A percentile compares a stretch with the other conserved stretches of the same genome.
phyloP scores from a whole-genome alignment of 805 yeast species.

The Pichia nakasei region DNA sequence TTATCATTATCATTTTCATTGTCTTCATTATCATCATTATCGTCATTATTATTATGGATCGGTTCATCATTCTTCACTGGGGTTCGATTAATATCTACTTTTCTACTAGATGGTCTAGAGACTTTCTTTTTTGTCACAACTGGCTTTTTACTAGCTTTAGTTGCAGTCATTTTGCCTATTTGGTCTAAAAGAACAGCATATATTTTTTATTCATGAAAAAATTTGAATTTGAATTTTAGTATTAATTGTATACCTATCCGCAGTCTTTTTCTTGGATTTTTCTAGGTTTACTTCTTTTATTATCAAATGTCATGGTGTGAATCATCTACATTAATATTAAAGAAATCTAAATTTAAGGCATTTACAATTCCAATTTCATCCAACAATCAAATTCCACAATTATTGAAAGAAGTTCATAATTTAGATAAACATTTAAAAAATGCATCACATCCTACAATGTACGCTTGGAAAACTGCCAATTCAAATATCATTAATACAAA shows the following conservation, averaged over 20 bases:
- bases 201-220: too few relatives aligned
- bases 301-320: slow-evolving; percentile 28
- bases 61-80: not conserved
- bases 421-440: slow-evolving; percentile 41
- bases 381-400: slow-evolving; percentile 33
- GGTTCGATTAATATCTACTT: not conserved
- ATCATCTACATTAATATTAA: slow-evolving; percentile 34
- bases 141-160: not conserved
- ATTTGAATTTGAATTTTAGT: too few relatives aligned
- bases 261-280: too few relatives aligned
- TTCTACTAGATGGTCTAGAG: not conserved
- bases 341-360: slow-evolving; percentile 63
- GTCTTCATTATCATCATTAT: not conserved
- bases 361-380: slow-evolving; percentile 36
- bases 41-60: not conserved
- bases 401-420: slow-evolving; percentile 34
- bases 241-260: too few relatives aligned
- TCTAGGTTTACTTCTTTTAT: too few relatives aligned
- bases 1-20: not conserved
- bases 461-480: slow-evolving; percentile 58
- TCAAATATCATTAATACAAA: not conserved
- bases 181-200: too few relatives aligned
- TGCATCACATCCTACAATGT: slow-evolving; percentile 66
- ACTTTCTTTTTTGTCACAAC: not conserved
- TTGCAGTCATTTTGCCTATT: not conserved